Conservation (phyloP, 441 rosid species). For the Macaranga tanarius region DNA sequence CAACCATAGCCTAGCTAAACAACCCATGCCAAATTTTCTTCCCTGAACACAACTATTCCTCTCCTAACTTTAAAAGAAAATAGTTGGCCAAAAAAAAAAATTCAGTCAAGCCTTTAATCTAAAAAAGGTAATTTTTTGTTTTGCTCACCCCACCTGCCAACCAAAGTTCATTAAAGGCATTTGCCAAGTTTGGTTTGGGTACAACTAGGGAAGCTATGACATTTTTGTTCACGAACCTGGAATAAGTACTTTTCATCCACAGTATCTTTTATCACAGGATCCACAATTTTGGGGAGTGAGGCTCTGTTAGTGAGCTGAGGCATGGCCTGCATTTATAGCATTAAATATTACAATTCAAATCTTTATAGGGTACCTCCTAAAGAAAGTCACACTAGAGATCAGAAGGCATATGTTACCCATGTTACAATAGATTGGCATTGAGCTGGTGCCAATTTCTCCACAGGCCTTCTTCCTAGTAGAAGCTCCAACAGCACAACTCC, state of each 20-base stretch:
- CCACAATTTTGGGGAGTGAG: constrained; percentile 77
- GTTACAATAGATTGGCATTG: constrained; percentile 92
- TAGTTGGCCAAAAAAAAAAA: not conserved
- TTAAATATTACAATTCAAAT: not conserved
- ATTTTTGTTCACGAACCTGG: constrained; percentile 54
- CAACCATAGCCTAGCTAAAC: not conserved
- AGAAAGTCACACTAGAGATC: not conserved
- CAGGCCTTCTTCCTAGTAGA: constrained; percentile 80
- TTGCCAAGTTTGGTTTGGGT: not conserved
- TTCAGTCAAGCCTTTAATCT: not conserved
- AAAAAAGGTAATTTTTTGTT: not conserved
- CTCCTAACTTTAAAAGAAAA: constrained; percentile 5
- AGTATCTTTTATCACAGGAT: constrained; percentile 73
- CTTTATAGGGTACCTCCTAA: not conserved
- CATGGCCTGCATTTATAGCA: constrained; percentile 71
- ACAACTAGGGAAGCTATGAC: not conserved
- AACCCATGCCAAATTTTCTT: not conserved
- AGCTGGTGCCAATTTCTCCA: constrained; percentile 73
- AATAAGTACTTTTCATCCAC: constrained; percentile 89
- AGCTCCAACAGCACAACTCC: constrained; percentile 95
- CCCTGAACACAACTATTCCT: not conserved
- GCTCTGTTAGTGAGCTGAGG: constrained; percentile 93
- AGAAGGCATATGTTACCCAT: constrained; percentile 56
- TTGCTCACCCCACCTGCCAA: constrained; percentile 2
- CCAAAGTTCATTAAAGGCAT: not conserved